Evolutionary conservation across 805 yeast genomes (phyloP).

Genomic region (Candida maris): DNA sequence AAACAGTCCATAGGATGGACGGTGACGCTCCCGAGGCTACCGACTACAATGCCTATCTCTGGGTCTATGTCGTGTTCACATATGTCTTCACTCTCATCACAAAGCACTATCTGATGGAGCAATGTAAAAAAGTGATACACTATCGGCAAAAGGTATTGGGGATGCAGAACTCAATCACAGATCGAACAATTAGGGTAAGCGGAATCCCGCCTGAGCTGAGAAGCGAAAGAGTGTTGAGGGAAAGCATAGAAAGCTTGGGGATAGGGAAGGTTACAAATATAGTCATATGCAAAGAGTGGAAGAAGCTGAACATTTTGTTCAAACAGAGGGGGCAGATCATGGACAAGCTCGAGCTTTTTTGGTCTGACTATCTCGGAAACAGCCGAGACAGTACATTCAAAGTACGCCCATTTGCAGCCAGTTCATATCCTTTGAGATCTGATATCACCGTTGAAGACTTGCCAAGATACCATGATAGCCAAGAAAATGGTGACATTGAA

Average conservation of each 20-base stretch:
- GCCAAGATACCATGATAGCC: slow-evolving; percentile 18
- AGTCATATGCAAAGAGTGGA: slow-evolving; percentile 87
- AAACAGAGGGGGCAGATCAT: slow-evolving; percentile 53
- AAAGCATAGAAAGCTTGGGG: slow-evolving; percentile 72
- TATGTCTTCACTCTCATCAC: slow-evolving; percentile 76
- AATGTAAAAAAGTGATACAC: slow-evolving; percentile 68
- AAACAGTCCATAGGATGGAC: too few species aligned
- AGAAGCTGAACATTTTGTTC: slow-evolving; percentile 61
- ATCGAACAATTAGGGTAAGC: slow-evolving; percentile 79
- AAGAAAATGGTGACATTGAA: slow-evolving; percentile 1
- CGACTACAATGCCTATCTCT: slow-evolving; percentile 55
- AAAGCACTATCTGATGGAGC: slow-evolving; percentile 55
- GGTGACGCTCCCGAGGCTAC: slow-evolving; percentile 17
- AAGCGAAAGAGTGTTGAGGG: slow-evolving; percentile 61
- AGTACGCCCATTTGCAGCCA: slow-evolving; percentile 25
- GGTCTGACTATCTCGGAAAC: slow-evolving; percentile 66
- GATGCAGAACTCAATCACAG: slow-evolving; percentile 82
- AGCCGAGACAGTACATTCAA: slow-evolving; percentile 19
- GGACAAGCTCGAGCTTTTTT: slow-evolving; percentile 57
- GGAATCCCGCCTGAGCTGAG: slow-evolving; percentile 86
- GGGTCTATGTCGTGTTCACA: slow-evolving; percentile 87
- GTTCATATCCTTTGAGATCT: slow-evolving; percentile 22
- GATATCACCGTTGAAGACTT: slow-evolving; percentile 7
- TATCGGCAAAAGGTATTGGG: slow-evolving; percentile 83
- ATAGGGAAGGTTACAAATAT: slow-evolving; percentile 78